Base-by-base conservation (phyloP, 768 basidiomycete genomes). In the Phylloporus sp. region DNA sequence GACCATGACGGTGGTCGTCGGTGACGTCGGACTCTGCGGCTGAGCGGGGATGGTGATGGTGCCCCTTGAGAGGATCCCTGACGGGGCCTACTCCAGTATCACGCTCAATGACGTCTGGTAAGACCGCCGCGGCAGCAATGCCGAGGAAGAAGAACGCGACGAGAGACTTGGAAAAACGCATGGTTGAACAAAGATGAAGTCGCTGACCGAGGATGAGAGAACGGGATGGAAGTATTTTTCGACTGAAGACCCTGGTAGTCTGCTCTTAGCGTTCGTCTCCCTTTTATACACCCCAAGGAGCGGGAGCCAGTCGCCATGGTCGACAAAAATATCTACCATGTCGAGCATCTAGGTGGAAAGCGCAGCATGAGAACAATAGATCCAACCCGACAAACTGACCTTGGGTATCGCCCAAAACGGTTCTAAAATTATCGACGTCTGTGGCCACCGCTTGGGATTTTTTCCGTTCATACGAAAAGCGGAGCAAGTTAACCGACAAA, bases 91-190 rank as follows among this genome's bases (percentile, higher is more conserved):
- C 32, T 8, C 18, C 23, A 24, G 12, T 18, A 9, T 27, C 41
- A 12, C 49, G 41, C 12, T 20, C 32, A 22, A 41, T 32, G 32
- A 43, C 10, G 5, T 36, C 15, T 13, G 49, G 54, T 10, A 55
- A 15, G 27, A 46, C 40, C 8, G 46, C 45, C 6, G 46, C 49
- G 0, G 46, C 32, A 16, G 50, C 41, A n/a, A 55, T n/a, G 5
- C 41, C 32, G 10, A 55, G 45, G 46, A 51, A 55, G 28, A 42
- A 26, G 23, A 50, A 39, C 5, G 46, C 16, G 18, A 47, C 10
- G 35, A 55, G 32, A n/a, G 45, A 11, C 28, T 31, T 31, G 11
- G 41, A 38, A 36, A 51, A 28, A 22, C 50, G 54, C 50, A 55
- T 55, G 45, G 27, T 44, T 22, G 35, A 41, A 22, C 6, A 13